phyloP scores from a whole-genome alignment of 2,329 filamentous ascomycete genomes.

The Biscogniauxia sp. region DNA sequence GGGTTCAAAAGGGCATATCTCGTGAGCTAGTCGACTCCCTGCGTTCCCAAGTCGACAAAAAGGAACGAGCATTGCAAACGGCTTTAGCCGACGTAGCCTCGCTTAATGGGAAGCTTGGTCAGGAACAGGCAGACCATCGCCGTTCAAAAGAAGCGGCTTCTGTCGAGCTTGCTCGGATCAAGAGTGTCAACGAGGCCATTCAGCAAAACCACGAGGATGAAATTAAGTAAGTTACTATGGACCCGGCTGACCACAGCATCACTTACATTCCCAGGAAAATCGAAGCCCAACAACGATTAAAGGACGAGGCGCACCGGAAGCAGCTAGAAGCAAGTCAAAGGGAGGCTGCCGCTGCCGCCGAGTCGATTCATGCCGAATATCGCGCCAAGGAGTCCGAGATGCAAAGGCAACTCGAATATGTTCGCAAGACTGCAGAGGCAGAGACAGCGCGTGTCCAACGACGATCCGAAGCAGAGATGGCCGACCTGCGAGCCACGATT shows the following conservation, averaged over 20 bases:
- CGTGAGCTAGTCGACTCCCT: slow-evolving; percentile 87
- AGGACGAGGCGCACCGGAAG: slow-evolving; percentile 39
- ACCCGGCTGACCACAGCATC: background rate
- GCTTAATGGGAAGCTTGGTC: slow-evolving; percentile 57
- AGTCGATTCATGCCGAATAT: slow-evolving; percentile 31
- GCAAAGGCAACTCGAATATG: slow-evolving; percentile 43
- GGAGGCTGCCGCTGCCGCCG: slow-evolving; percentile 25
- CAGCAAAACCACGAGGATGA: slow-evolving; percentile 70
- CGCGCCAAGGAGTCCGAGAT: slow-evolving; percentile 35
- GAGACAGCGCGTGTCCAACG: slow-evolving; percentile 31
- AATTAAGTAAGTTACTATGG: slow-evolving; percentile 43
- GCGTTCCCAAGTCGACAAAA: slow-evolving; percentile 72
- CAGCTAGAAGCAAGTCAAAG: slow-evolving; percentile 25
- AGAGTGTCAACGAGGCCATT: slow-evolving; percentile 66
- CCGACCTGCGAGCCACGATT: slow-evolving; percentile 38
- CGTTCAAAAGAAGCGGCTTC: slow-evolving; percentile 59
- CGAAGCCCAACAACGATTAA: slow-evolving; percentile 44
- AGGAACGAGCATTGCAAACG: slow-evolving; percentile 52
- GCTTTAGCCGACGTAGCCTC: slow-evolving; percentile 44
- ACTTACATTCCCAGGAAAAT: slow-evolving; percentile 34
- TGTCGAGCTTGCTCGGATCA: slow-evolving; percentile 55
- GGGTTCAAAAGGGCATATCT: slow-evolving; percentile 86
- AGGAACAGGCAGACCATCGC: slow-evolving; percentile 71
- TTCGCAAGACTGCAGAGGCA: slow-evolving; percentile 40
- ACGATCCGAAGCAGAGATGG: slow-evolving; percentile 32